phyloP scores from a whole-genome alignment of 2,329 filamentous ascomycete genomes.

The Aspergillus pseudonomiae region DNA sequence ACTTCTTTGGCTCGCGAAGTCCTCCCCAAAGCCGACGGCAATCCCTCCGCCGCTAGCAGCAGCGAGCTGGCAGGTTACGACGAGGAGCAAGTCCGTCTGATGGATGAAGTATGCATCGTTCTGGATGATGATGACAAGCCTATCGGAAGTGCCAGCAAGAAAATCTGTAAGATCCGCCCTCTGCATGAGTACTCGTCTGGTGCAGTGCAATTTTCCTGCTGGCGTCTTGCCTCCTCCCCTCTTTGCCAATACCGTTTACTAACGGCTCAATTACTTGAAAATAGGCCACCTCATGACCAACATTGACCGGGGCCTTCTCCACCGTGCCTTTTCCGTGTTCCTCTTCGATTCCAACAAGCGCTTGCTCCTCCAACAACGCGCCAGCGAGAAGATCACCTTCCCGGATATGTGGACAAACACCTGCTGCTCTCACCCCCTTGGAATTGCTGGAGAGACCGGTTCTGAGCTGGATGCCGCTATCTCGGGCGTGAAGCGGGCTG shows the following conservation, averaged over 20 bases:
- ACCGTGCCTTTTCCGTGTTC: constrained; percentile 97
- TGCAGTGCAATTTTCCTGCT: not conserved
- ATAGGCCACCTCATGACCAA: constrained; percentile 97
- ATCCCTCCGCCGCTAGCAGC: constrained; percentile 50
- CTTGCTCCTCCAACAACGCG: constrained; percentile 91
- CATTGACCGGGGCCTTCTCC: constrained; percentile 92
- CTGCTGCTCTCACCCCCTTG: constrained; percentile 95
- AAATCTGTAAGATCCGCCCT: constrained; percentile 71
- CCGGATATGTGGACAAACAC: constrained; percentile 99
- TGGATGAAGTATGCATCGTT: constrained; percentile 99
- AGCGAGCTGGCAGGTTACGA: constrained; percentile 87
- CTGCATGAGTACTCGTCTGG: not conserved
- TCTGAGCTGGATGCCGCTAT: constrained; percentile 77
- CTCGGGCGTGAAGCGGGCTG: constrained; percentile 85
- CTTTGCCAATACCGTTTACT: not conserved
- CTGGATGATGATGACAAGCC: constrained; percentile 88
- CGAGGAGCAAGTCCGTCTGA: constrained; percentile 94
- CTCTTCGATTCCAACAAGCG: constrained; percentile 94
- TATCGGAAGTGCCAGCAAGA: constrained; percentile 97
- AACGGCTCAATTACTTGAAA: not conserved
- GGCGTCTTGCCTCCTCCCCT: not conserved
- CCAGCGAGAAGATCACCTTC: constrained; percentile 97
- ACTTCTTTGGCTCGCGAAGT: constrained; percentile 59
- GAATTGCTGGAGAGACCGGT: constrained; percentile 88
- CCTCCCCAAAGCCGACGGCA: constrained; percentile 44